Conservation (phyloP, 495 filamentous ascomycete genomes). For the Tetracladium setigerum region DNA sequence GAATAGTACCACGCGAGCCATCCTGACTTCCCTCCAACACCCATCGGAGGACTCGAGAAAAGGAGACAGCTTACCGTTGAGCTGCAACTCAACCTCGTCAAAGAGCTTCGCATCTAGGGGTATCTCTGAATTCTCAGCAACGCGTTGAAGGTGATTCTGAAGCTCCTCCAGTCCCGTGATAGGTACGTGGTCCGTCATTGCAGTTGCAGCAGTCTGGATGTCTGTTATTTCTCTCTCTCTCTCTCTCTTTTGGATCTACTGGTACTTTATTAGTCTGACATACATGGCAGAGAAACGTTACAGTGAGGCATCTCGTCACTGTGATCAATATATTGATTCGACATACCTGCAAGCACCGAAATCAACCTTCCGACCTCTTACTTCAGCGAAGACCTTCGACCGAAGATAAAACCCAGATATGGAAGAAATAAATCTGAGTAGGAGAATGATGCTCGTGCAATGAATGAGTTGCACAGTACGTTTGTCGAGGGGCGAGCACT, state of each 20-base stretch:
- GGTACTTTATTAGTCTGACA: neutral
- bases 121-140: constrained; percentile 30
- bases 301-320: neutral
- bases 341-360: neutral
- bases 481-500: no score
- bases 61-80: constrained; percentile 30
- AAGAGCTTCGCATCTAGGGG: constrained; percentile 38
- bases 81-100: constrained; percentile 46
- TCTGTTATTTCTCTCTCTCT: neutral
- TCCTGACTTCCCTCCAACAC: no score
- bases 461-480: no score
- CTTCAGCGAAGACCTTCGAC: no score
- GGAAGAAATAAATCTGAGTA: no score
- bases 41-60: no score
- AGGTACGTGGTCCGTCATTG: constrained; percentile 15
- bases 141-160: constrained; percentile 38
- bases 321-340: neutral
- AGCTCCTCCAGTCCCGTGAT: constrained; percentile 38
- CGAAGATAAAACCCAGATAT: no score
- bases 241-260: neutral
- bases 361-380: neutral
- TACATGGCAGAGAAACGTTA: neutral
- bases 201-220: no score
- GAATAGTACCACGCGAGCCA: no score
- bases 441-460: no score